Base-by-base conservation (phyloP, 768 basidiomycete genomes). In the Wakefieldia striispora region DNA sequence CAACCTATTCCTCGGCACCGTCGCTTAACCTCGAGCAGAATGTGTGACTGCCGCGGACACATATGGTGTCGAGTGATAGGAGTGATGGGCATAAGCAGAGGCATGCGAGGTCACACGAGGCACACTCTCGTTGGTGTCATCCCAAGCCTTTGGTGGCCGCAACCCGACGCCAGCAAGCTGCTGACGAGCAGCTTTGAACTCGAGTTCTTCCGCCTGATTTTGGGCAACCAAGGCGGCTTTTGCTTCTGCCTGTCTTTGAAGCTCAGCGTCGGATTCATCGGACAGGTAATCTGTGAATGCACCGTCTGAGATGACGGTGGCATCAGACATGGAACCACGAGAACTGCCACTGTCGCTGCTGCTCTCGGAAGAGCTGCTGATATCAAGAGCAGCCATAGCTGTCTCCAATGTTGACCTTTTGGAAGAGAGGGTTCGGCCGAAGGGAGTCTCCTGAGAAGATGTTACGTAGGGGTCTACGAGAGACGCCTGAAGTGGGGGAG, bases 261-360 rank as follows among this genome's bases (percentile, higher is more conserved):
- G 68, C 64, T 93, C 90, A 23, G 83, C 88, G 61, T 93, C 90
- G n/a, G 89, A 91, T 69, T 93, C 90, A 62, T 91, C 90, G n/a
- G 89, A 91, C 26, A 91, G 70, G 65, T 93, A 93, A 64, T 93
- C 91, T 12, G 91, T 93, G 62, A 93, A 93, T 14, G 82, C 88
- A 12, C 89, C 90, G 57, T 91, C 90, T 9, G 89, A 91, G 4
- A 85, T 90, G 48, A 91, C 77, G 4, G 91, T 91, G 51, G 81
- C 81, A 63, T 88, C 86, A 3, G 84, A 82, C 61, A 81, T 57
- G 17, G 83, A 84, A 33, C 82, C 80, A 14, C 71, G 64, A 14
- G 69, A 71, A 53, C 75, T 71, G 59, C 66, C 65, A 33, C 74
- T 74, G 40, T 84, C 83, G 54, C 84, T 81, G 61, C 79, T 81